Percentiles rank a stretch among this genome's conserved stretches.
phyloP scores from a whole-genome alignment of 495 filamentous ascomycete species.

The Gamarada debralockiae region DNA sequence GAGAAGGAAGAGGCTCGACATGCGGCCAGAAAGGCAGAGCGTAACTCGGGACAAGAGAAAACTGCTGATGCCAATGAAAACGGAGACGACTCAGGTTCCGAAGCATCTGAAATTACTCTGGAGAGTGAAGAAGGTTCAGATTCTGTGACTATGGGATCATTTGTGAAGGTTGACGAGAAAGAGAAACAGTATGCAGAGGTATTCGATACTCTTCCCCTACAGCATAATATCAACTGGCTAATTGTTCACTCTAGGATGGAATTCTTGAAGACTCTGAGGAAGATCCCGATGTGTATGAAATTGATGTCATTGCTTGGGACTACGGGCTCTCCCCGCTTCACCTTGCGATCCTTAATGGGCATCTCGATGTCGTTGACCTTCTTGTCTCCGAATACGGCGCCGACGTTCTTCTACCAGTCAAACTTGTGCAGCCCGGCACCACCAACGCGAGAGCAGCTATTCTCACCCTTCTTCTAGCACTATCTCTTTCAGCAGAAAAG shows the following conservation, averaged over 20 bases:
- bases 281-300: constrained; percentile 72
- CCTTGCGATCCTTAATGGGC: constrained; percentile 69
- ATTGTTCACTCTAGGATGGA: constrained; percentile 4
- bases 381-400: constrained; percentile 72
- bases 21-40: constrained; percentile 17
- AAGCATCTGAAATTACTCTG: constrained; percentile 27
- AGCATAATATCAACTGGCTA: not conserved
- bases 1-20: constrained; percentile 44
- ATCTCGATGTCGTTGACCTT: constrained; percentile 59
- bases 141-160: constrained; percentile 58
- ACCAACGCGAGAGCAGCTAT: constrained; percentile 51
- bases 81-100: constrained; percentile 35
- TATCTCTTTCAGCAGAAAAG: constrained; percentile 54
- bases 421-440: constrained; percentile 41
- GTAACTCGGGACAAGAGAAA: constrained; percentile 4
- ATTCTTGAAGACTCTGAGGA: constrained; percentile 50
- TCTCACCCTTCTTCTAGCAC: constrained; percentile 58
- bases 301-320: constrained; percentile 75
- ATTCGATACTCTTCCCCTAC: constrained; percentile 10
- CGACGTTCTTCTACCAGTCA: constrained; percentile 68
- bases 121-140: constrained; percentile 13
- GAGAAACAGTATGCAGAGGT: constrained; percentile 30
- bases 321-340: constrained; percentile 66
- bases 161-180: constrained; percentile 48
- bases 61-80: constrained; percentile 37